These are phyloP conservation scores for Lotmaria passim DNA, from an alignment of 208 protist species.

Conservation along the genomic window DNA sequence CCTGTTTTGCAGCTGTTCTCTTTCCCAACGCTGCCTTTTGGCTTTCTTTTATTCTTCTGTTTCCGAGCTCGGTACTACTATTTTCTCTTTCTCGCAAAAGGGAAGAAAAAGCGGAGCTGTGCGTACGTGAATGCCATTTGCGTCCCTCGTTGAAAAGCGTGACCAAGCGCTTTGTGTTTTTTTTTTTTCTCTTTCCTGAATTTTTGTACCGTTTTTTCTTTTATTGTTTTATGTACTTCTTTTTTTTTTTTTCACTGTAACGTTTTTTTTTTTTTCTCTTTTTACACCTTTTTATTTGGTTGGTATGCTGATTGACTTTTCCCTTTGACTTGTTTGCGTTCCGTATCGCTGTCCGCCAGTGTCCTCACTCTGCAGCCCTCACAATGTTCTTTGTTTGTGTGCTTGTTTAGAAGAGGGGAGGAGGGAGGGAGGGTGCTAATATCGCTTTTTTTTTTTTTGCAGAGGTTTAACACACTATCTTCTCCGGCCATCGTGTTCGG, in stretches of 20 bases:
- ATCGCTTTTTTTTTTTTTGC: no score
- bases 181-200: slow-evolving; percentile 14
- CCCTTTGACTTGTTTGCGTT: neutral
- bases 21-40: no score
- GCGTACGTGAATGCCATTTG: neutral
- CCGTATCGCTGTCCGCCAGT: no score
- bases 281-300: slow-evolving; percentile 6
- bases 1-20: no score
- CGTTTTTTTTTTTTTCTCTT: slow-evolving; percentile 15
- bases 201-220: slow-evolving; percentile 18
- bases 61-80: no score
- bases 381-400: no score
- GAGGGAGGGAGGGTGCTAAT: no score
- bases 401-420: no score
- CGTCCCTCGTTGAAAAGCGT: slow-evolving; percentile 3
- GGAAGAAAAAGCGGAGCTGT: neutral
- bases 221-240: slow-evolving; percentile 3
- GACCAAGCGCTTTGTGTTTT: neutral
- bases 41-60: no score
- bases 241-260: slow-evolving; percentile 15
- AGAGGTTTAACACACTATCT: no score
- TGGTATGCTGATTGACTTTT: neutral
- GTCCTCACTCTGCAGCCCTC: no score
- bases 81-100: neutral
- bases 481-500: no score